These are phyloP conservation scores for Tricholoma furcatifolium DNA, from an alignment of 768 basidiomycete species.

Conservation along the genomic window DNA sequence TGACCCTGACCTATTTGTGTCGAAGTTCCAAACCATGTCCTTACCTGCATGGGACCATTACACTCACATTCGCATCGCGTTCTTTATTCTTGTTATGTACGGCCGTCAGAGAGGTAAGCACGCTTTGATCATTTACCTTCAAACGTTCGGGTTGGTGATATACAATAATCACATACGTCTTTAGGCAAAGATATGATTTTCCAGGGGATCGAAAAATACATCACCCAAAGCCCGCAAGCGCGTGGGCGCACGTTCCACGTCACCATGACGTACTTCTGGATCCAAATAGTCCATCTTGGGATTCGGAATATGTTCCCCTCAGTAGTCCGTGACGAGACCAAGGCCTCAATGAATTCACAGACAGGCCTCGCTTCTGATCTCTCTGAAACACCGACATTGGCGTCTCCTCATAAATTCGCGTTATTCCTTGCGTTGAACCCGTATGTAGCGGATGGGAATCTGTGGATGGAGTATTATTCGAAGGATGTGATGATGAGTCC, in stretches of 20 bases:
- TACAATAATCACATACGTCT: not conserved
- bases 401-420: constrained; percentile 29
- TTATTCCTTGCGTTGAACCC: constrained; percentile 40
- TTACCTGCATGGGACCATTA: constrained; percentile 50
- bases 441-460: constrained; percentile 36
- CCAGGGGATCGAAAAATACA: constrained; percentile 39
- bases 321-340: not conserved
- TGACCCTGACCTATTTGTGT: constrained; percentile 30
- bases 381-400: not conserved
- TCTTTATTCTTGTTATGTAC: constrained; percentile 36
- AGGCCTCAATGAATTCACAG: not conserved
- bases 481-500: constrained; percentile 43
- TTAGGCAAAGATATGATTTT: constrained; percentile 45
- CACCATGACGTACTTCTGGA: constrained; percentile 53
- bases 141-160: not conserved
- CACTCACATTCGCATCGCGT: constrained; percentile 44
- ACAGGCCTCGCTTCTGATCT: constrained; percentile 2
- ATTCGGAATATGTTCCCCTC: constrained; percentile 34
- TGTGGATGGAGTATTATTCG: constrained; percentile 44
- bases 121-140: not conserved
- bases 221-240: constrained; percentile 33
- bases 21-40: constrained; percentile 29
- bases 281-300: constrained; percentile 47
- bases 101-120: constrained; percentile 40
- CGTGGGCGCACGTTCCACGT: constrained; percentile 38